Percentiles rank a stretch among this genome's conserved stretches.
phyloP scores from a whole-genome alignment of 257 asterid genomes.

The Solanum sparsipilum region DNA sequence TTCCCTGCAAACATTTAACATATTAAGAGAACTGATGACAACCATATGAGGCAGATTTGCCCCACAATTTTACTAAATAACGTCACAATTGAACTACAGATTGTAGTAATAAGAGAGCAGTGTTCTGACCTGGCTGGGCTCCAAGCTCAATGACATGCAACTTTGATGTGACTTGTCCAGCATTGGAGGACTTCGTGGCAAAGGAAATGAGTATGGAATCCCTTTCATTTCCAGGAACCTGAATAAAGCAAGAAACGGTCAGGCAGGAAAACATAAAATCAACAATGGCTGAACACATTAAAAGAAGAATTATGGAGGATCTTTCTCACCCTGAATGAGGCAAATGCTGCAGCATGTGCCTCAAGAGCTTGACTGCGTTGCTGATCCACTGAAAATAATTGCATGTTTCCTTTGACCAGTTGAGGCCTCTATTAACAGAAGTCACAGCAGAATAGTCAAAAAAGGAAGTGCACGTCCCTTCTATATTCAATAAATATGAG shows the following conservation, averaged over 20 bases:
- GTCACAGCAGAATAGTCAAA: background rate
- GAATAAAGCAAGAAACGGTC: conserved; percentile 10
- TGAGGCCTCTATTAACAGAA: conserved; percentile 64
- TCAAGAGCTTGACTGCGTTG: conserved; percentile 98
- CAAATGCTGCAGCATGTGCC: conserved; percentile 98
- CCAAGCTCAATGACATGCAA: conserved; percentile 97
- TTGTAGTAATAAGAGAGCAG: background rate
- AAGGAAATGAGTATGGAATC: conserved; percentile 90
- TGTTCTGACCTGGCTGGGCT: conserved; percentile 79
- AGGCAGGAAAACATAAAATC: background rate
- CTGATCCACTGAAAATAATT: conserved; percentile 89
- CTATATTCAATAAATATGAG: background rate
- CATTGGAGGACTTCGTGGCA: conserved; percentile 74
- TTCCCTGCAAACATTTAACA: conserved; percentile 43
- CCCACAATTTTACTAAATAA: background rate
- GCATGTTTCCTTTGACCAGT: conserved; percentile 97
- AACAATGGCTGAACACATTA: background rate
- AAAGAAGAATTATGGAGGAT: background rate
- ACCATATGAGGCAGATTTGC: background rate
- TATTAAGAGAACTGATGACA: background rate
- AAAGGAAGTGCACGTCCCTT: background rate
- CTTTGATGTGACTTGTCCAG: conserved; percentile 82
- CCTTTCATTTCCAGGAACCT: conserved; percentile 88
- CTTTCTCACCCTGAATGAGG: conserved; percentile 58
- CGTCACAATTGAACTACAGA: background rate